phyloP scores from a whole-genome alignment of 352 stramenopile species.

The Phytopythium helicoides region DNA sequence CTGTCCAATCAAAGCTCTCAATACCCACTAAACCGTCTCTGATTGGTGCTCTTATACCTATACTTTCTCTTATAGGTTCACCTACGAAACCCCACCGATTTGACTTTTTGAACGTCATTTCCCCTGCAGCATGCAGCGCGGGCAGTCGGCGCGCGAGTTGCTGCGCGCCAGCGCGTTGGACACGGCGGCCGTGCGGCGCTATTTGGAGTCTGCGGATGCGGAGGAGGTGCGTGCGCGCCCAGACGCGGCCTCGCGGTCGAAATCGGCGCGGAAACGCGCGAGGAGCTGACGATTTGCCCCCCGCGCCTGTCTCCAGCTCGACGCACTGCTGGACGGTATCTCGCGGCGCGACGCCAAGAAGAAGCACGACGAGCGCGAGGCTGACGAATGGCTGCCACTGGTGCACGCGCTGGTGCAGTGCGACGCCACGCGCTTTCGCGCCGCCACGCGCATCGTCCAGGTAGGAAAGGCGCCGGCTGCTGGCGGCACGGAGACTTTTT shows the following conservation, averaged over 20 bases:
- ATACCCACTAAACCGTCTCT: too few species aligned
- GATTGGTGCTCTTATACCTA: too few species aligned
- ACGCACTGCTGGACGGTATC: constrained; percentile 59
- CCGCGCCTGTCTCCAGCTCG: constrained; percentile 27
- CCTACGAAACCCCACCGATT: too few species aligned
- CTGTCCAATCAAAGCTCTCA: too few species aligned
- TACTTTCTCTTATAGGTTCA: too few species aligned
- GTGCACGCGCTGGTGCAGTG: constrained; percentile 61
- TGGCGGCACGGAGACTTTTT: too few species aligned
- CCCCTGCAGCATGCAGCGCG: constrained; percentile 1
- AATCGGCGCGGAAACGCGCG: neutral
- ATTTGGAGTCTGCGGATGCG: constrained; percentile 50
- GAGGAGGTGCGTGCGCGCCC: constrained; percentile 60
- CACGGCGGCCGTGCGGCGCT: constrained; percentile 55
- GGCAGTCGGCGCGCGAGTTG: too few species aligned
- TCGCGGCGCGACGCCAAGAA: constrained; percentile 38
- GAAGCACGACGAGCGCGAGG: constrained; percentile 21
- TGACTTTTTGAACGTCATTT: constrained; percentile 6
- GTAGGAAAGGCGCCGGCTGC: too few species aligned
- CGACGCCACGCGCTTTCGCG: constrained; percentile 45
- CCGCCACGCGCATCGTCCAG: constrained; percentile 55
- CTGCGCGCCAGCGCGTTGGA: too few species aligned
- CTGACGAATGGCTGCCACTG: constrained; percentile 62
- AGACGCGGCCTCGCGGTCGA: too few species aligned
- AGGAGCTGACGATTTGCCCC: neutral